Evolutionary conservation across 2,329 filamentous ascomycete genomes (phyloP).

Genomic region (Byssoonygena ceratinophila): DNA sequence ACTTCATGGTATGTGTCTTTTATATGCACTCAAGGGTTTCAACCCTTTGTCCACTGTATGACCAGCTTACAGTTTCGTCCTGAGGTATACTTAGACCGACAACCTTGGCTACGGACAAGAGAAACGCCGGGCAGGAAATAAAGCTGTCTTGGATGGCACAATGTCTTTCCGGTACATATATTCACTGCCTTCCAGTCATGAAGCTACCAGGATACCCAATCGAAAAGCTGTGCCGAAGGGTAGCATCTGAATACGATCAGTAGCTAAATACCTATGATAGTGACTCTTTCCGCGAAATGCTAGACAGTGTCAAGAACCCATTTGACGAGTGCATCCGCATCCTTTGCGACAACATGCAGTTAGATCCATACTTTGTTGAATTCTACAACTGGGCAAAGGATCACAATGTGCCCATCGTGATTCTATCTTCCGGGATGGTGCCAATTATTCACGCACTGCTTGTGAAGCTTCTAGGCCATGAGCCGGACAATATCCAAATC

Average conservation of each 20-base stretch:
- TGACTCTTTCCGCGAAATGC: slow-evolving; percentile 81
- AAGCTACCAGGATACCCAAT: not conserved
- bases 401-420: slow-evolving; percentile 82
- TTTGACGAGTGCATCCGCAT: slow-evolving; percentile 72
- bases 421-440: slow-evolving; percentile 85
- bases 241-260: too few relatives aligned
- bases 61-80: slow-evolving; percentile 3
- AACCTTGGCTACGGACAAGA: slow-evolving; percentile 73
- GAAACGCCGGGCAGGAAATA: slow-evolving; percentile 61
- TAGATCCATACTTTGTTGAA: slow-evolving; percentile 78
- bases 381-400: slow-evolving; percentile 75
- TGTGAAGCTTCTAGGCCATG: slow-evolving; percentile 67
- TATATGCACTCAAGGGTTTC: not conserved
- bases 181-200: not conserved
- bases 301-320: slow-evolving; percentile 71
- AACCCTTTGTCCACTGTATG: not conserved
- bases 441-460: slow-evolving; percentile 81
- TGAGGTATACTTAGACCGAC: slow-evolving; percentile 55
- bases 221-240: too few relatives aligned
- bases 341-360: slow-evolving; percentile 69
- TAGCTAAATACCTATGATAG: slow-evolving; percentile 26
- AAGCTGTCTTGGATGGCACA: slow-evolving; percentile 60
- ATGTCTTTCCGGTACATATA: slow-evolving; percentile 58
- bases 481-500: slow-evolving; percentile 70
- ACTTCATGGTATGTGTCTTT: slow-evolving; percentile 45